A percentile compares a stretch with the other conserved stretches of the same genome.
These are phyloP conservation scores for Aspergillus sojae DNA, from an alignment of 2,329 filamentous ascomycete species.

Conservation along the genomic window DNA sequence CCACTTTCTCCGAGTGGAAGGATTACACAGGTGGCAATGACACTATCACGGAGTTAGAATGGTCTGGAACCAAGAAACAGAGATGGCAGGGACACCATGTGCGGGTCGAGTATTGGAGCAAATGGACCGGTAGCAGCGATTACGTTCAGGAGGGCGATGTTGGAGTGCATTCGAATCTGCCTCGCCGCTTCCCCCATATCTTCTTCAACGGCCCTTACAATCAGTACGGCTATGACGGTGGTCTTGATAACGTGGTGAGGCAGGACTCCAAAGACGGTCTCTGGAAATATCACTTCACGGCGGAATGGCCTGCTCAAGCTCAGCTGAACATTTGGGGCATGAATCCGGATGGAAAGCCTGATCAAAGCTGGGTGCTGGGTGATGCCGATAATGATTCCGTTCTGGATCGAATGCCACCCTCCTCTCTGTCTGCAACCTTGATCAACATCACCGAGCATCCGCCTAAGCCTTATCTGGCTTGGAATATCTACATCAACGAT, in stretches of 20 bases:
- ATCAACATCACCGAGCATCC: conserved; percentile 63
- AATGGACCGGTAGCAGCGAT: conserved; percentile 61
- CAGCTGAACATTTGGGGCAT: conserved; percentile 70
- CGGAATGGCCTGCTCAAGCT: conserved; percentile 64
- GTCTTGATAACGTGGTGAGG: conserved; percentile 57
- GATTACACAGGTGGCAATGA: conserved; percentile 56
- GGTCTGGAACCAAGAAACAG: conserved; percentile 62
- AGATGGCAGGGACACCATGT: conserved; percentile 65
- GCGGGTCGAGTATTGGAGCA: conserved; percentile 65
- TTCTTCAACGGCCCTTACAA: conserved; percentile 66
- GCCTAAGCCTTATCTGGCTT: conserved; percentile 58
- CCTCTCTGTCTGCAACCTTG: conserved; percentile 56
- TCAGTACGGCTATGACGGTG: conserved; percentile 65
- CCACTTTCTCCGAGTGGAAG: conserved; percentile 61
- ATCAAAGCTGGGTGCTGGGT: conserved; percentile 61
- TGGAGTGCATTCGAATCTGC: conserved; percentile 34
- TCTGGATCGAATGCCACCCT: conserved; percentile 65
- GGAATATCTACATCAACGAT: conserved; percentile 60
- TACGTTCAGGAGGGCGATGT: conserved; percentile 64
- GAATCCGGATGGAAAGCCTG: conserved; percentile 63
- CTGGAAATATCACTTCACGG: conserved; percentile 65
- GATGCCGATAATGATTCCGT: conserved; percentile 64
- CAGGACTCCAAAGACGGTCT: conserved; percentile 50
- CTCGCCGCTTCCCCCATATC: conserved; percentile 63
- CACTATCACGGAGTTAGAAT: conserved; percentile 52